A percentile compares a stretch with the other conserved stretches of the same genome.
These are phyloP conservation scores for Daldinia sp. DNA, from an alignment of 2,329 filamentous ascomycete genomes.

Conservation along the genomic window DNA sequence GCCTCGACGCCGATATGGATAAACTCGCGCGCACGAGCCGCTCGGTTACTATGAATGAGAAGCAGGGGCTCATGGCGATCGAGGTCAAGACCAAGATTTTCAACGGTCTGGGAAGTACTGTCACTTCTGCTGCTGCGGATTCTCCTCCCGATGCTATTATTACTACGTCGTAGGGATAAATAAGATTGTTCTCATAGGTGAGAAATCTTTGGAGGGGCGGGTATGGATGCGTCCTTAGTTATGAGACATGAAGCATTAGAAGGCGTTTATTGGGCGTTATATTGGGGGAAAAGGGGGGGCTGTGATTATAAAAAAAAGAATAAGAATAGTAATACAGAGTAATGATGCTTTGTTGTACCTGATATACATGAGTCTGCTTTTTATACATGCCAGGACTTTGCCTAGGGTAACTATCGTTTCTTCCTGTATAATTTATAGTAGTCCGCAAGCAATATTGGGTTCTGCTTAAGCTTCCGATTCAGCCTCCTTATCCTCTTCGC, in stretches of 20 bases:
- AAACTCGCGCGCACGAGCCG: slow-evolving; percentile 50
- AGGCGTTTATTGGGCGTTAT: slow-evolving; percentile 49
- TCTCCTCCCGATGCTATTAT: not conserved
- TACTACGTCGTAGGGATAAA: not conserved
- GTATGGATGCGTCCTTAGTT: slow-evolving; percentile 13
- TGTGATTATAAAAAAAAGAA: slow-evolving; percentile 16
- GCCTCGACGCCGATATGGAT: slow-evolving; percentile 47
- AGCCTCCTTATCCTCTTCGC: not conserved
- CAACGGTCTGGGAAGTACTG: slow-evolving; percentile 44
- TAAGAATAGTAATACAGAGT: slow-evolving; percentile 42
- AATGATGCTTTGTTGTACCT: slow-evolving; percentile 27
- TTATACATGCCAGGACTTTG: not conserved
- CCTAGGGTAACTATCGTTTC: not conserved
- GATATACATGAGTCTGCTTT: not conserved
- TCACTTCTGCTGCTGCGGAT: slow-evolving; percentile 10
- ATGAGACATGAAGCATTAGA: slow-evolving; percentile 51
- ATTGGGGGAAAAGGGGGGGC: slow-evolving; percentile 14
- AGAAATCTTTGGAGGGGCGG: not conserved
- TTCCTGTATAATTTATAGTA: not conserved
- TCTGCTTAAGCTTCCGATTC: not conserved
- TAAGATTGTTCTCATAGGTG: not conserved
- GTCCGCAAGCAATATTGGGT: not conserved
- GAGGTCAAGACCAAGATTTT: slow-evolving; percentile 52
- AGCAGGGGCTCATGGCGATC: slow-evolving; percentile 51
- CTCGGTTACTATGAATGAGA: slow-evolving; percentile 52